Percentiles rank a stretch among this genome's conserved stretches.
Evolutionary conservation across 2,329 filamentous ascomycete species (phyloP).

Genomic region (Thielaviopsis euricoi): DNA sequence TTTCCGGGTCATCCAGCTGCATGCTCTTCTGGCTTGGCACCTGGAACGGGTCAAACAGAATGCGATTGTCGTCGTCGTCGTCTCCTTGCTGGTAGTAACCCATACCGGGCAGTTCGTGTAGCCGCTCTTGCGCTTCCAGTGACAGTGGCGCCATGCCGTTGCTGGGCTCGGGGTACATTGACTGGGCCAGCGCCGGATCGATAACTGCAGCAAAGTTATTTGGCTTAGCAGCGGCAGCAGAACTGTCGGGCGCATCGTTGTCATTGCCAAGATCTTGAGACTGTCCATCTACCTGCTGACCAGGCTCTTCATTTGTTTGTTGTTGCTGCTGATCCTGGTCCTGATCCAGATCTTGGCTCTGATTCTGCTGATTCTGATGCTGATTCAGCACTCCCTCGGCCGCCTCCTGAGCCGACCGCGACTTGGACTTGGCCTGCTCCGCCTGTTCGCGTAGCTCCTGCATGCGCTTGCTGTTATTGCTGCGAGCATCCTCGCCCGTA

Average conservation of each 20-base stretch:
- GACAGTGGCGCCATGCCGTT: constrained; percentile 22
- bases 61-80: constrained; percentile 35
- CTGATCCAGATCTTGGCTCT: neutral
- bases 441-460: constrained; percentile 38
- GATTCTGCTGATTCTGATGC: too few relatives aligned
- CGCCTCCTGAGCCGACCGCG: constrained; percentile 21
- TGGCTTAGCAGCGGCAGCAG: neutral
- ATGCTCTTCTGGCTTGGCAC: constrained; percentile 30
- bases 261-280: too few relatives aligned
- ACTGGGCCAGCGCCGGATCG: neutral
- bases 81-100: constrained; percentile 46
- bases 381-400: constrained; percentile 16
- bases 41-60: constrained; percentile 43
- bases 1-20: constrained; percentile 26
- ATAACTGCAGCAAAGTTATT: neutral
- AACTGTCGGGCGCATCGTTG: neutral
- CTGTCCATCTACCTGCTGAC: too few relatives aligned
- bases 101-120: constrained; percentile 30
- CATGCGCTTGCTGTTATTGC: constrained; percentile 40
- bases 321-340: neutral
- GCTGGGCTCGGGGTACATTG: constrained; percentile 34
- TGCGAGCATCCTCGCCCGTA: constrained; percentile 39
- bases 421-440: constrained; percentile 34
- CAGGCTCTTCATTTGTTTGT: too few relatives aligned
- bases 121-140: constrained; percentile 19